phyloP scores from a whole-genome alignment of 139 green algal genomes.

The Penium margaritaceum region DNA sequence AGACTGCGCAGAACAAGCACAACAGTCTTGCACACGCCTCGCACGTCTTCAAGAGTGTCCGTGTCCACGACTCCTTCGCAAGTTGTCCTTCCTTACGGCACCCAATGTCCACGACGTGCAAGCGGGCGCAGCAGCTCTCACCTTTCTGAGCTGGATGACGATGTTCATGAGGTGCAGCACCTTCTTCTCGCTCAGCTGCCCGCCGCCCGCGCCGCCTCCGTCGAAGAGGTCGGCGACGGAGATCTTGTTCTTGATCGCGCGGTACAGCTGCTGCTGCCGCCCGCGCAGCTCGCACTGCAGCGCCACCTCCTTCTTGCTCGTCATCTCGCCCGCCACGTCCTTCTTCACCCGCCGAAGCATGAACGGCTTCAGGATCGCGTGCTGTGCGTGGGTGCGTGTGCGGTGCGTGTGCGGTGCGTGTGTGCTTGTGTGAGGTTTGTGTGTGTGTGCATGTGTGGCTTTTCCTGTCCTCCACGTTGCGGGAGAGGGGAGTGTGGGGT shows the following conservation, averaged over 20 bases:
- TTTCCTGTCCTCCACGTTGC: too few species aligned
- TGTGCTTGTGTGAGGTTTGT: too few species aligned
- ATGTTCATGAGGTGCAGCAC: constrained; percentile 58
- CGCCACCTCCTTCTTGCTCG: constrained; percentile 44
- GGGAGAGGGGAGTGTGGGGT: too few species aligned
- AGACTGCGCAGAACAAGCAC: too few species aligned
- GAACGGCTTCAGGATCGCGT: constrained; percentile 60
- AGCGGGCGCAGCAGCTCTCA: neutral
- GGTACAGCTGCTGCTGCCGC: constrained; percentile 41
- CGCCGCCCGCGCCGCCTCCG: neutral
- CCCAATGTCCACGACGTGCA: too few species aligned
- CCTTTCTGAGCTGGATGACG: constrained; percentile 60
- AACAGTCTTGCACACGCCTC: too few species aligned
- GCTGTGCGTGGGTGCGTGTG: constrained; percentile 44
- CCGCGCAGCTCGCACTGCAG: constrained; percentile 44
- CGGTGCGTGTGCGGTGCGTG: too few species aligned
- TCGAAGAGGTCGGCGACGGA: constrained; percentile 55
- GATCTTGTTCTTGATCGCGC: constrained; percentile 52
- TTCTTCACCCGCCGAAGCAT: constrained; percentile 64
- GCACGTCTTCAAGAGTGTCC: too few species aligned
- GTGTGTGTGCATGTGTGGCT: too few species aligned
- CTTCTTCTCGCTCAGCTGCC: constrained; percentile 49
- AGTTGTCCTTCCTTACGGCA: too few species aligned
- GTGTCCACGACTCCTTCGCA: too few species aligned
- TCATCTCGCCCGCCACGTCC: constrained; percentile 59